These are phyloP conservation scores for Geotrichum cucujoidarum DNA, from an alignment of 1,139 yeast species.

Conservation along the genomic window DNA sequence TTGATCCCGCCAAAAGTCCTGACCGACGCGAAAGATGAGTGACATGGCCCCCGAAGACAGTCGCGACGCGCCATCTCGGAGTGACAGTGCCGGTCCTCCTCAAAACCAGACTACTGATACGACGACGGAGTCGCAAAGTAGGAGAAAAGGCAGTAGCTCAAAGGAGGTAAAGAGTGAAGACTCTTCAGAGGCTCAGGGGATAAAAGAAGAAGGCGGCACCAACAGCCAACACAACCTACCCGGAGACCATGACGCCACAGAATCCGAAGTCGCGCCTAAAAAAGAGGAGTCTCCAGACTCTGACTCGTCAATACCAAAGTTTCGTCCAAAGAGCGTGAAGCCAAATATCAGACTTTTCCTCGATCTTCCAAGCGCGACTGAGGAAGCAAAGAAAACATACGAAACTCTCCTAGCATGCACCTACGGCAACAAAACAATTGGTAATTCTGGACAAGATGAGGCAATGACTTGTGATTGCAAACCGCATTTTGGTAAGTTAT, in stretches of 20 bases:
- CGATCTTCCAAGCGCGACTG: conserved; percentile 55
- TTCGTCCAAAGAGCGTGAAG: conserved; percentile 1
- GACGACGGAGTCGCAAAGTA: too few species aligned
- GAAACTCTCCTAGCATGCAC: conserved; percentile 52
- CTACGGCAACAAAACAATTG: conserved; percentile 56
- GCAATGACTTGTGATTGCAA: conserved; percentile 88
- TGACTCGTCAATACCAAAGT: neutral
- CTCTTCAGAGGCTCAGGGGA: too few species aligned
- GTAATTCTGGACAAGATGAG: conserved; percentile 65
- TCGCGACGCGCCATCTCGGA: too few species aligned
- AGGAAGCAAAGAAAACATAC: conserved; percentile 64
- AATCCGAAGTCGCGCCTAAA: neutral
- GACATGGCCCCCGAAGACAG: too few species aligned
- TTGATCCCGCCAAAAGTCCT: too few species aligned
- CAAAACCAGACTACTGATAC: too few species aligned
- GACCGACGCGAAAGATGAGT: too few species aligned
- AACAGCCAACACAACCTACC: neutral
- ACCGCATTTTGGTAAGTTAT: conserved; percentile 43
- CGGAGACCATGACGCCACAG: neutral
- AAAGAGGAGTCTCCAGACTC: conserved; percentile 3
- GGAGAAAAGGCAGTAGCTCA: too few species aligned
- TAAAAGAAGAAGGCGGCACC: neutral
- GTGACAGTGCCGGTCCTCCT: too few species aligned
- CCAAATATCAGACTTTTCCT: conserved; percentile 33
- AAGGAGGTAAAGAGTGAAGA: too few species aligned